phyloP scores from a whole-genome alignment of 2,329 filamentous ascomycete genomes.

The Cucurbitaria berberidis region DNA sequence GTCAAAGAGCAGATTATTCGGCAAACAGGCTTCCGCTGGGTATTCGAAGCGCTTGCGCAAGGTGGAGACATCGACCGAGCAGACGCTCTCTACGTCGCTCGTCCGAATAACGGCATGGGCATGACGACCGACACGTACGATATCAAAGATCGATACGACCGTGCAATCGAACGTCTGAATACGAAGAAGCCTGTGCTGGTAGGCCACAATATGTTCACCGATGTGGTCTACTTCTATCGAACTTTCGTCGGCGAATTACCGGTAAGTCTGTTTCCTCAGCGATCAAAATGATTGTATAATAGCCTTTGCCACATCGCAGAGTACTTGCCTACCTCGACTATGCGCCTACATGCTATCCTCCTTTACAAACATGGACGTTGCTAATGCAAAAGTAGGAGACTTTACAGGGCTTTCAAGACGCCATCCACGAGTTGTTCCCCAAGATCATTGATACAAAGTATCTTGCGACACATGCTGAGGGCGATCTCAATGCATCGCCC shows the following conservation, averaged over 20 bases:
- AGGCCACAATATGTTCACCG: conserved; percentile 70
- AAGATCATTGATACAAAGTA: conserved; percentile 68
- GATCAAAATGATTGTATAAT: background rate
- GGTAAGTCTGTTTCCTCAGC: background rate
- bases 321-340: background rate
- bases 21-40: conserved; percentile 58
- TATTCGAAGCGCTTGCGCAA: conserved; percentile 55
- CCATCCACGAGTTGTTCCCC: conserved; percentile 62
- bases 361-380: background rate
- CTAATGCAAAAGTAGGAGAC: conserved; percentile 35
- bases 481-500: conserved; percentile 57
- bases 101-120: conserved; percentile 41
- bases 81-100: conserved; percentile 46
- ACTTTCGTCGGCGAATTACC: conserved; percentile 67
- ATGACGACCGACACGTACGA: conserved; percentile 46
- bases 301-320: background rate
- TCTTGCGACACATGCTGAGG: conserved; percentile 63
- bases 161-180: conserved; percentile 52
- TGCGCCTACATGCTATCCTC: background rate
- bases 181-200: conserved; percentile 60
- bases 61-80: conserved; percentile 45
- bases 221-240: conserved; percentile 68
- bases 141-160: conserved; percentile 47
- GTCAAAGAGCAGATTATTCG: conserved; percentile 50
- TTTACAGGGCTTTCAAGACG: conserved; percentile 59